Conservation (phyloP, 352 stramenopile genomes). For the Pythium dissotocum region DNA sequence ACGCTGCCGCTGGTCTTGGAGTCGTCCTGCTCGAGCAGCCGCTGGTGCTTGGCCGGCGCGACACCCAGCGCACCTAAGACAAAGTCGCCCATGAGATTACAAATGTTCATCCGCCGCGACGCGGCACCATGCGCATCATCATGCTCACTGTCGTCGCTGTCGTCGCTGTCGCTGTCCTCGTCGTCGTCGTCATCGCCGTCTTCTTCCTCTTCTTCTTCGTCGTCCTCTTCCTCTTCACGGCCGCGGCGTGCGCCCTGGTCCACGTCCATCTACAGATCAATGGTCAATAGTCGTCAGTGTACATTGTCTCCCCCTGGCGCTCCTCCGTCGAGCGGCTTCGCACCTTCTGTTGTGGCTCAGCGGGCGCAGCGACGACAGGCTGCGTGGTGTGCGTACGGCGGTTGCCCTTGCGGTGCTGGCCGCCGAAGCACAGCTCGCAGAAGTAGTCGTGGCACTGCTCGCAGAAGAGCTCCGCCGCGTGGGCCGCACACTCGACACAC, state of each 20-base stretch:
- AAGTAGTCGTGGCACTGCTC: slow-evolving; percentile 91
- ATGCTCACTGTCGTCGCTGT: slow-evolving; percentile 28
- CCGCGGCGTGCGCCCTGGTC: slow-evolving; percentile 3
- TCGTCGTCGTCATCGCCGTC: slow-evolving; percentile 25
- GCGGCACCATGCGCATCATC: slow-evolving; percentile 26
- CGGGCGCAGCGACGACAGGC: slow-evolving; percentile 38
- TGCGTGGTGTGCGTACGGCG: slow-evolving; percentile 77
- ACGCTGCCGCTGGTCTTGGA: slow-evolving; percentile 23
- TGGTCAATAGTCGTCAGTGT: background rate
- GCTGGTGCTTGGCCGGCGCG: background rate
- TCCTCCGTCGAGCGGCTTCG: slow-evolving; percentile 24
- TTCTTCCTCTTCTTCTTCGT: slow-evolving; percentile 14
- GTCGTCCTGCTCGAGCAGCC: slow-evolving; percentile 11
- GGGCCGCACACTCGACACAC: slow-evolving; percentile 71
- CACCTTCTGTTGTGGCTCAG: slow-evolving; percentile 11
- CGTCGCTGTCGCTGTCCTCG: slow-evolving; percentile 17
- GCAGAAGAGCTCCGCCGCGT: slow-evolving; percentile 77
- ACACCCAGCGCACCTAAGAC: slow-evolving; percentile 57
- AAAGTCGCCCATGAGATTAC: slow-evolving; percentile 88
- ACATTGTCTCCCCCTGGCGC: slow-evolving; percentile 21
- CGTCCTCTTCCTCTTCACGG: background rate
- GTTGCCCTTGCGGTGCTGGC: slow-evolving; percentile 87
- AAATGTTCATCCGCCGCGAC: slow-evolving; percentile 69
- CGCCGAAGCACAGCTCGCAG: slow-evolving; percentile 79
- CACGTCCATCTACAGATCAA: slow-evolving; percentile 21